Evolutionary conservation across 176 grass and related monocot species (phyloP).

Genomic region (Echinochloa phyllopogon): DNA sequence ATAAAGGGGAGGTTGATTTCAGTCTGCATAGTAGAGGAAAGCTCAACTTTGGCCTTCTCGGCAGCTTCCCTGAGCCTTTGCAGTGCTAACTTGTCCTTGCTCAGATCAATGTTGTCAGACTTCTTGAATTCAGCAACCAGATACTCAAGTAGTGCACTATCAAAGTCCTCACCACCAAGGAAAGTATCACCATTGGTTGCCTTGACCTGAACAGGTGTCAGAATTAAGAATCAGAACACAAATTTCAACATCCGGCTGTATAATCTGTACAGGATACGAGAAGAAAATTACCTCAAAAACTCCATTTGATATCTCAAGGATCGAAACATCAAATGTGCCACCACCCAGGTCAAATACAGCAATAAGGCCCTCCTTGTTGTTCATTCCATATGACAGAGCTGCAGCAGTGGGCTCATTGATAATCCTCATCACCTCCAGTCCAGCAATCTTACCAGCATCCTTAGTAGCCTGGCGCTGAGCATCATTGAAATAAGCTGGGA

Average conservation of each 20-base stretch:
- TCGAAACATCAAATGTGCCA: constrained; percentile 99
- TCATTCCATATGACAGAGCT: constrained; percentile 98
- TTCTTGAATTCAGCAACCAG: constrained; percentile 90
- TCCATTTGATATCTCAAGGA: constrained; percentile 93
- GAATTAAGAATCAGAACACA: constrained; percentile 19
- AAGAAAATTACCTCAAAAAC: constrained; percentile 90
- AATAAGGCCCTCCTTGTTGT: constrained; percentile 97
- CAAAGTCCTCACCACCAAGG: constrained; percentile 98
- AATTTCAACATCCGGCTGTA: neutral
- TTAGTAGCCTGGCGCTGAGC: constrained; percentile 93
- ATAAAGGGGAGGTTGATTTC: constrained; percentile 98
- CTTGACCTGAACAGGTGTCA: constrained; percentile 71
- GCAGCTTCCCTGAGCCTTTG: constrained; percentile 99
- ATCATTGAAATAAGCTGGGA: constrained; percentile 93
- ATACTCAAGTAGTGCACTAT: constrained; percentile 83
- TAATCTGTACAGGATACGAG: neutral
- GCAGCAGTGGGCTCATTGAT: constrained; percentile 98
- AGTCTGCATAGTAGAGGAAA: constrained; percentile 90
- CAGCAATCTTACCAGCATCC: constrained; percentile 94
- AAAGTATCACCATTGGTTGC: constrained; percentile 98
- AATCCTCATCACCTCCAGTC: constrained; percentile 90
- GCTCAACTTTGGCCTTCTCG: constrained; percentile 96
- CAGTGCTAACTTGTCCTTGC: constrained; percentile 79
- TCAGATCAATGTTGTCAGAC: constrained; percentile 88
- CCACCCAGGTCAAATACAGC: constrained; percentile 99